These are phyloP conservation scores for Schoenoplectus triqueter DNA, from an alignment of 202 grass and related monocot species.

Conservation along the genomic window DNA sequence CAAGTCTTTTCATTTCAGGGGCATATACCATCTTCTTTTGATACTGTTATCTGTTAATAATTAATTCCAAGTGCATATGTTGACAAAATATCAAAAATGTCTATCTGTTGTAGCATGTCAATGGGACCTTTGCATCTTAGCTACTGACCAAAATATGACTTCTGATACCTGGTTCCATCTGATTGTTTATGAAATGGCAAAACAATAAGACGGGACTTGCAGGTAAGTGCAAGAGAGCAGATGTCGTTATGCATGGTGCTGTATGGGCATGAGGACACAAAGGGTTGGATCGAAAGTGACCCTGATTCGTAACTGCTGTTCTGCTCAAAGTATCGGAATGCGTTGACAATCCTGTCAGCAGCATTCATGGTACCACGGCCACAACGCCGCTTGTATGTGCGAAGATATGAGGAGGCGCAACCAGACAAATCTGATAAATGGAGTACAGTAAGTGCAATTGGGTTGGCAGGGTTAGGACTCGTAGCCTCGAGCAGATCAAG, in stretches of 20 bases:
- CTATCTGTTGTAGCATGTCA: background rate
- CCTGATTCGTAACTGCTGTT: conserved; percentile 24
- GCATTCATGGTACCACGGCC: background rate
- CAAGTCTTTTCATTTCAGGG: background rate
- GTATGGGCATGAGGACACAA: conserved; percentile 49
- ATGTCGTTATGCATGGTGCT: conserved; percentile 72
- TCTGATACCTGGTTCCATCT: conserved; percentile 39
- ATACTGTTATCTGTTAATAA: conserved; percentile 6
- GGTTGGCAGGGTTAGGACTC: conserved; percentile 27
- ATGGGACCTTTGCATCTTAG: background rate
- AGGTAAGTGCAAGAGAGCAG: conserved; percentile 66
- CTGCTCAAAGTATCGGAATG: conserved; percentile 63
- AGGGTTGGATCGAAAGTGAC: conserved; percentile 53
- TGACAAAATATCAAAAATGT: background rate
- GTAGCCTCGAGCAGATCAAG: conserved; percentile 56
- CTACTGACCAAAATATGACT: background rate
- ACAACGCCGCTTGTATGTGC: conserved; percentile 44
- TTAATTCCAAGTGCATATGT: background rate
- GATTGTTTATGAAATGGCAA: conserved; percentile 79
- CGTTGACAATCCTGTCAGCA: conserved; percentile 62
- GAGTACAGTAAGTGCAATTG: conserved; percentile 57
- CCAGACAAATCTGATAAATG: conserved; percentile 69
- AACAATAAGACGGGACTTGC: conserved; percentile 62
- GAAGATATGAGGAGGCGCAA: conserved; percentile 49
- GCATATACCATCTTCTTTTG: background rate